Base-by-base conservation (phyloP, 805 yeast genomes). In the Candida sphagnicola region DNA sequence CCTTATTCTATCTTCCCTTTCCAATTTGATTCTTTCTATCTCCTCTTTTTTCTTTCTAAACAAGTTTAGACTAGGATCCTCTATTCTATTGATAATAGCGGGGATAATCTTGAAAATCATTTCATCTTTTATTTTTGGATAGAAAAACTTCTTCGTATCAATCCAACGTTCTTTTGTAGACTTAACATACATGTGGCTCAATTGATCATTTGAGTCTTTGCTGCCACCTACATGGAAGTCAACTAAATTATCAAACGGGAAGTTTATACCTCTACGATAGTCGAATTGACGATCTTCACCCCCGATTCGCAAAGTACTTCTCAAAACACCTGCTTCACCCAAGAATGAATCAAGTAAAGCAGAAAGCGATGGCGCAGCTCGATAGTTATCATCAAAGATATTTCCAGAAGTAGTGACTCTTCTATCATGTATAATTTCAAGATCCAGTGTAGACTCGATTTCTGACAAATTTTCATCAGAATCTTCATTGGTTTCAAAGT, bases 101-200 rank as follows among this genome's bases (percentile, higher is more conserved):
- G 65, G 62, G 6, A 55, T 46, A 6, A 61, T 45, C 23, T 50
- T 42, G 19, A 39, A 23, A 11, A 44, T 42, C n/a, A 49, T 44
- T 13, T 53, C 58, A 12, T 56, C 61, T 31, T 50, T 54, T n/a
- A 48, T 41, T 18, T 53, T 69, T n/a, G 68, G 72, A 46, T 72
- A 72, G 44, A 77, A 75, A 60, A 78, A 63, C 13, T 69, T 62
- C 26, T 73, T 61, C 5, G 75, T 70, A 31, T 82, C 85, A 28
- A 61, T 61, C 93, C 95, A 87, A 47, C 95, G 70, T 35, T 79
- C 81, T 11, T 65, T 58, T 0, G 93, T 80, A 0, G 85, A 73
- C 42, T 56, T 57, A 21, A 68, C 52, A 25, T 59, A 60, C 46
- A 62, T 48, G 31, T 44, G 52, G 38, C 48, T 53, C 37, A 42